A percentile compares a stretch with the other conserved stretches of the same genome.
These are phyloP conservation scores for Lenwebbia sp. DNA, from an alignment of 345 rosid species.

Conservation along the genomic window DNA sequence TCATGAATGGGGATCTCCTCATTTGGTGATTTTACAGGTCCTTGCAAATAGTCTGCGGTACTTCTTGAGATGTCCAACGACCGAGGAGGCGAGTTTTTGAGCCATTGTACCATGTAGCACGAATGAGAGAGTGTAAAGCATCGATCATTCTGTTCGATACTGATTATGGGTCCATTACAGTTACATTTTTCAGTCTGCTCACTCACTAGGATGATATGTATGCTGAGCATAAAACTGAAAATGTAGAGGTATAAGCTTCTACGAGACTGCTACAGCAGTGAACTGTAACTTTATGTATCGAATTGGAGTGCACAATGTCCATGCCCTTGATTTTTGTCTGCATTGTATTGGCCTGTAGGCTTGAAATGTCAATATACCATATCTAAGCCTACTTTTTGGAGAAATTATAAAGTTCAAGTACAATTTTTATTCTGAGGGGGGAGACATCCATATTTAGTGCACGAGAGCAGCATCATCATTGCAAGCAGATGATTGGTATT, in stretches of 20 bases:
- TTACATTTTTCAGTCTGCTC: not conserved
- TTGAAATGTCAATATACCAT: not conserved
- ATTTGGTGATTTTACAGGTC: conserved; percentile 18
- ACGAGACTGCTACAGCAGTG: not conserved
- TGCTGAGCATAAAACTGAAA: not conserved
- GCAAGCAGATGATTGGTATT: not conserved
- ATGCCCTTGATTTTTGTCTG: not conserved
- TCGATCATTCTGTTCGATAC: not conserved
- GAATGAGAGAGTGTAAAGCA: not conserved
- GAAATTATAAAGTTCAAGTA: not conserved
- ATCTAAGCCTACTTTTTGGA: not conserved
- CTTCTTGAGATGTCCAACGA: conserved; percentile 41
- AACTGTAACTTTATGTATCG: not conserved
- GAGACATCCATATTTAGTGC: not conserved
- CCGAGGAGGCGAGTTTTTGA: conserved; percentile 44
- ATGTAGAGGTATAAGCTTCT: not conserved
- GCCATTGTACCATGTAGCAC: not conserved
- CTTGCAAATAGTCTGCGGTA: conserved; percentile 39
- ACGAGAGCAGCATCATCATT: not conserved
- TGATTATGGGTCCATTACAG: not conserved
- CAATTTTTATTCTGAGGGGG: not conserved
- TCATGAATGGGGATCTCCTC: not conserved
- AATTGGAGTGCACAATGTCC: not conserved
- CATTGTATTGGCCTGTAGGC: not conserved
- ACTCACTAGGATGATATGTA: not conserved